Evolutionary conservation across 2,329 filamentous ascomycete genomes (phyloP), one percentile per base, ranked within the genome.

Genomic region (Aspergillus phoenicis): DNA sequence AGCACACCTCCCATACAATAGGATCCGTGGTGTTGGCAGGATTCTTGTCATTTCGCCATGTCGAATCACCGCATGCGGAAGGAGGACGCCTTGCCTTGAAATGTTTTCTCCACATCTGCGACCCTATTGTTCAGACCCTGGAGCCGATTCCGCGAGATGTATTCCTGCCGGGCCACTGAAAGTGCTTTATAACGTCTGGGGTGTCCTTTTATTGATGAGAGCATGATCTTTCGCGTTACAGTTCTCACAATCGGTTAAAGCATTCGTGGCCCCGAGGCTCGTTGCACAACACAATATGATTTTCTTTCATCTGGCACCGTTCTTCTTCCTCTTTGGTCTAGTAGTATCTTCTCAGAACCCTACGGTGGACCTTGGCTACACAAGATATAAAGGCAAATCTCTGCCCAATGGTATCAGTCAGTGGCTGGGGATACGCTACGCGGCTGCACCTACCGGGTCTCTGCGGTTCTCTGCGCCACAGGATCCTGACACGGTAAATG

Each of bases 361-460:
- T 8, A 64, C 80, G 3, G 86, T 92, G 13, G 80, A 90, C 63
- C 79, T 93, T 22, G 83, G 82, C 3, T 93, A 93, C 71, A 83
- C 87, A 30, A 83, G 80, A 26, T 92, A 93, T 70, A 74, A 81
- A 53, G 91, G 91, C 8, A 75, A 78, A 4, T 70, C 79, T 1
- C 77, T 83, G 1, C 66, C 75, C 0, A 84, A 85, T 66, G 88
- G 87, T 1, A 78, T 92, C 52, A 86, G 84, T 2, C 83, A 89
- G 73, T 94, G 89, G 89, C 82, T 91, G 7, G 91, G 90, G 1
- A 85, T 95, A 64, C 85, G 89, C 47, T 95, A 87, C 77, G 91
- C 90, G 1, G 87, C 88, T 5, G 81, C 90, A 13, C 91, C 91
- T 0, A 59, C 89, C 2, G 88, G 87, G 1, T 68, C 84, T 5